Evolutionary conservation across 345 rosid genomes (phyloP).

Genomic region (Bretschneidera sinensis): DNA sequence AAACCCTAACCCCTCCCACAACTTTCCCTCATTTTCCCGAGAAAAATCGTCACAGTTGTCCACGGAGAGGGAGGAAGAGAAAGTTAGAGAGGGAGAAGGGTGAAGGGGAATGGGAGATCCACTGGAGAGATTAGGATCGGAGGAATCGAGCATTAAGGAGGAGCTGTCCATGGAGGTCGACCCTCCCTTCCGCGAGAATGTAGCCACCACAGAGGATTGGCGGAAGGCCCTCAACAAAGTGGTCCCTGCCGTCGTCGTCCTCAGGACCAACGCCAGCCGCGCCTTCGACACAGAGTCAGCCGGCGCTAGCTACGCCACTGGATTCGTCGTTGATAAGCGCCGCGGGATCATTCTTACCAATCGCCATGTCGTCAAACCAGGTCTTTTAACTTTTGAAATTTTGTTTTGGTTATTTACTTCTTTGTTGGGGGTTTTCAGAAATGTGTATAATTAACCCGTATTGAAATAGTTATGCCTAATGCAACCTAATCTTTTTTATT

Average conservation of each 20-base stretch:
- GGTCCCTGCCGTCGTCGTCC: slow-evolving; percentile 88
- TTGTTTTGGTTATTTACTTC: not conserved
- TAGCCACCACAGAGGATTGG: slow-evolving; percentile 86
- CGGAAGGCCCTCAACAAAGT: slow-evolving; percentile 61
- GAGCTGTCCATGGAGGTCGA: slow-evolving; percentile 69
- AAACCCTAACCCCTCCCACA: not conserved
- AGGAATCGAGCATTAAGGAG: slow-evolving; percentile 46
- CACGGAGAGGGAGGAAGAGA: not conserved
- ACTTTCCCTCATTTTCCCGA: not conserved
- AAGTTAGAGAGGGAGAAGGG: not conserved
- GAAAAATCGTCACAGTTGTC: not conserved
- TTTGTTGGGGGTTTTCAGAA: not conserved
- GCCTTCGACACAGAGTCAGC: slow-evolving; percentile 89
- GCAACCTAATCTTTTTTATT: too few relatives aligned
- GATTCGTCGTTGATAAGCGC: slow-evolving; percentile 82
- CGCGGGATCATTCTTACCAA: slow-evolving; percentile 94
- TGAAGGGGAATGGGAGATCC: slow-evolving; percentile 45
- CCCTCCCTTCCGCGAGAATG: slow-evolving; percentile 43
- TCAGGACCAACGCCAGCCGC: slow-evolving; percentile 78
- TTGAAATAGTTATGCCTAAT: too few relatives aligned
- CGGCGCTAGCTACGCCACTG: slow-evolving; percentile 77
- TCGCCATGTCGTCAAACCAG: slow-evolving; percentile 93
- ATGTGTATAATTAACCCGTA: too few relatives aligned
- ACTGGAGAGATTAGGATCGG: slow-evolving; percentile 48
- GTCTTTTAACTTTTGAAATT: slow-evolving; percentile 20